phyloP scores from a whole-genome alignment of 2,329 filamentous ascomycete species.

The Immersiporthe knoxdaviesiana region DNA sequence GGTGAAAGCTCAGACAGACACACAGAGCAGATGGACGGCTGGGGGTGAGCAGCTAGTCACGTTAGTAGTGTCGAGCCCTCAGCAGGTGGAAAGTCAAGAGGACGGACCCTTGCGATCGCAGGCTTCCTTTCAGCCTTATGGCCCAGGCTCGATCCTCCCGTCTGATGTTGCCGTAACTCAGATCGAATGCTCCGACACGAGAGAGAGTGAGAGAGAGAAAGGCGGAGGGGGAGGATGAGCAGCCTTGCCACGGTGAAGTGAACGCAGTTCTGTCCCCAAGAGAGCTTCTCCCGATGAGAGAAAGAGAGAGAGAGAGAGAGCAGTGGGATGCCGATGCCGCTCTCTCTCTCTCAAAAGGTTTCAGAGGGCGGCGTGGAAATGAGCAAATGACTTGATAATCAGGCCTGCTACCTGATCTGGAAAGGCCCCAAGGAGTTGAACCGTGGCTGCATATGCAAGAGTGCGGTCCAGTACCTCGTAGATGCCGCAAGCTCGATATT shows the following conservation, averaged over 20 bases:
- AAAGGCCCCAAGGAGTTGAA: neutral
- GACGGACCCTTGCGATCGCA: neutral
- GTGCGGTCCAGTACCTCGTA: conserved; percentile 1
- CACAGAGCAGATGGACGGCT: neutral
- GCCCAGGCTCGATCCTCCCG: conserved; percentile 8
- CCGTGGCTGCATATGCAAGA: conserved; percentile 1
- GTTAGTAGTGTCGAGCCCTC: neutral
- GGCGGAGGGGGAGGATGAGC: neutral
- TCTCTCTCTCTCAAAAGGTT: neutral
- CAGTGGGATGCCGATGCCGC: neutral
- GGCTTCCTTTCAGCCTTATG: conserved; percentile 24
- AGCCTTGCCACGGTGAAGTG: neutral
- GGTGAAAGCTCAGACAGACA: neutral
- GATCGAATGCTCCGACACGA: neutral
- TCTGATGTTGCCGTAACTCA: conserved; percentile 10
- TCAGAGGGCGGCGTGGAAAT: neutral
- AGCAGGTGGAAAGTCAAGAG: neutral
- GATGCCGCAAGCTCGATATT: conserved; percentile 1
- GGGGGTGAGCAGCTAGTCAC: neutral
- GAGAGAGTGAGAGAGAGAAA: too few relatives aligned
- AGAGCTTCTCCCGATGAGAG: neutral
- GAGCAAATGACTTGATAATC: neutral
- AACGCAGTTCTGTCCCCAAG: neutral
- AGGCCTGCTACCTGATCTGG: neutral
- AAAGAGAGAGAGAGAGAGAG: too few relatives aligned